A percentile compares a stretch with the other conserved stretches of the same genome.
Evolutionary conservation across 305 asterid species (phyloP).

Genomic region (Euphrasia arctica): DNA sequence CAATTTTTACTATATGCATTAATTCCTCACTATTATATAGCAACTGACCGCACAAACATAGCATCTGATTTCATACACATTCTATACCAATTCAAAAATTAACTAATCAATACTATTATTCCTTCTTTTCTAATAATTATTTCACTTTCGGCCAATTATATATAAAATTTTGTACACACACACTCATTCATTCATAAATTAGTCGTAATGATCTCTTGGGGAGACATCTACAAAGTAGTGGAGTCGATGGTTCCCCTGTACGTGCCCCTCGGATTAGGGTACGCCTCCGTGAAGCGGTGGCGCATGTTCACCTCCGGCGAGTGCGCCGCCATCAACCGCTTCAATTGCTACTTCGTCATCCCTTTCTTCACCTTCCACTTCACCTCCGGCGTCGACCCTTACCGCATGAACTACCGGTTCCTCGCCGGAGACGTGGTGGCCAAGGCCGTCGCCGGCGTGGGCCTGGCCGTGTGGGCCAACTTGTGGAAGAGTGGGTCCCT

Average conservation of each 20-base stretch:
- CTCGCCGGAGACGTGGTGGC: constrained; percentile 48
- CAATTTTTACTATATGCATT: too few species aligned
- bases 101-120: too few species aligned
- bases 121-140: too few species aligned
- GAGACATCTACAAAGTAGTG: constrained; percentile 54
- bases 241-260: constrained; percentile 58
- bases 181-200: too few species aligned
- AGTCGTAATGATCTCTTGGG: constrained; percentile 43
- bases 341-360: constrained; percentile 59
- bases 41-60: too few species aligned
- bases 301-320: constrained; percentile 52
- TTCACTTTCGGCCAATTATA: too few species aligned
- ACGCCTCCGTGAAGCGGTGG: constrained; percentile 62
- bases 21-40: too few species aligned
- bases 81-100: too few species aligned
- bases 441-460: constrained; percentile 29
- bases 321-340: constrained; percentile 64
- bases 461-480: constrained; percentile 49
- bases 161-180: too few species aligned
- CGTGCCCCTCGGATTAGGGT: constrained; percentile 54
- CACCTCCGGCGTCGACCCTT: constrained; percentile 49
- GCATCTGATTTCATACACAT: too few species aligned
- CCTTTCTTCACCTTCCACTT: constrained; percentile 70
- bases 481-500: constrained; percentile 31
- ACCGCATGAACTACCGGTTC: constrained; percentile 53